Evolutionary conservation across 2,329 filamentous ascomycete genomes (phyloP).

Genomic region (Fusarium xyrophilum): DNA sequence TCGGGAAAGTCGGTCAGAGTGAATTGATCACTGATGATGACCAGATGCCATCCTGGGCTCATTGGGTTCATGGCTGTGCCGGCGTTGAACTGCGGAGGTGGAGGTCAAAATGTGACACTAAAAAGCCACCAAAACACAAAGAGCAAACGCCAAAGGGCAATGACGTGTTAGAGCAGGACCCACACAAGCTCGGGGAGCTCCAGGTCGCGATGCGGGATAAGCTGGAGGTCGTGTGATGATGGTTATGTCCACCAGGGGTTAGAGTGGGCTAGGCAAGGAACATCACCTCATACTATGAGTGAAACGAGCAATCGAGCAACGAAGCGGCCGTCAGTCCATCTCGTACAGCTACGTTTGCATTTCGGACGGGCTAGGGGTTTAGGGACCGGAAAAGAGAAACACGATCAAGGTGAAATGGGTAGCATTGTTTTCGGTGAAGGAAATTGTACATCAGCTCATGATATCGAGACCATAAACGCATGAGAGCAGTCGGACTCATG

Average conservation of each 20-base stretch:
- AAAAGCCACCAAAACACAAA: constrained; percentile 20
- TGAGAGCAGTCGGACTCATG: constrained; percentile 11
- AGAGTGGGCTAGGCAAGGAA: constrained; percentile 3
- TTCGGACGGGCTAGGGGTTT: not conserved
- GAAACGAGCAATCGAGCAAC: constrained; percentile 6
- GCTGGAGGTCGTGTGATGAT: constrained; percentile 31
- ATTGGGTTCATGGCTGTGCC: not conserved
- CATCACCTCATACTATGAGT: constrained; percentile 20
- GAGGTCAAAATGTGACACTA: constrained; percentile 25
- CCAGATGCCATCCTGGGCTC: not conserved
- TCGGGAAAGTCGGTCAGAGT: not conserved
- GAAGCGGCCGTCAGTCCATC: not conserved
- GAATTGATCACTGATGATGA: not conserved
- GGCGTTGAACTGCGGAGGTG: constrained; percentile 38
- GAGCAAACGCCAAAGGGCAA: constrained; percentile 17
- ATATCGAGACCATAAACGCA: not conserved
- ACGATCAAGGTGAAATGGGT: not conserved
- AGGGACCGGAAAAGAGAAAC: not conserved
- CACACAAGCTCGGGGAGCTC: constrained; percentile 44
- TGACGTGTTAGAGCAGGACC: constrained; percentile 36
- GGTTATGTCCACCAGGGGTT: constrained; percentile 18
- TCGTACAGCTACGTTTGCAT: not conserved
- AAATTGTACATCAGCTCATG: constrained; percentile 5
- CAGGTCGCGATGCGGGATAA: constrained; percentile 36
- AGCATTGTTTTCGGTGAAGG: constrained; percentile 2